phyloP scores from a whole-genome alignment of 2,329 filamentous ascomycete species.

The Aspergillus persii region DNA sequence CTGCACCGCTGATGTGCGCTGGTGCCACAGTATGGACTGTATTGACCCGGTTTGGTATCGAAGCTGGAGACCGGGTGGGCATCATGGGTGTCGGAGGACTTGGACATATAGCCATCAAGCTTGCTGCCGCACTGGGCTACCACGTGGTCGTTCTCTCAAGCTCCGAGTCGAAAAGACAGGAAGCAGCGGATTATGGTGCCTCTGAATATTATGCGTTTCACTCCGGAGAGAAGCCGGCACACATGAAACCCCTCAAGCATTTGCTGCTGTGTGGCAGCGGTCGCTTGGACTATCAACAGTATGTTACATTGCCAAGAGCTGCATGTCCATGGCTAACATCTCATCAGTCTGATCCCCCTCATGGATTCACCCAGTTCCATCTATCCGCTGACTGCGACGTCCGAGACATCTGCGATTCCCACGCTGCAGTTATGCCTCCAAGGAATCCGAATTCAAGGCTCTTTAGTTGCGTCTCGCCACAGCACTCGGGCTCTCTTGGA shows the following conservation, averaged over 20 bases:
- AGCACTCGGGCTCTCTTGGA: constrained; percentile 63
- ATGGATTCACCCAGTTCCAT: constrained; percentile 26
- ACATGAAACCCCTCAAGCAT: constrained; percentile 16
- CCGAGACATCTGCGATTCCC: constrained; percentile 20
- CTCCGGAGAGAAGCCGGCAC: neutral
- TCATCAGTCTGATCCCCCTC: constrained; percentile 18
- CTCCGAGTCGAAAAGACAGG: constrained; percentile 20
- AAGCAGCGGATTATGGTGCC: constrained; percentile 52
- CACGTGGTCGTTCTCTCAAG: constrained; percentile 41
- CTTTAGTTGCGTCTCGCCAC: constrained; percentile 60
- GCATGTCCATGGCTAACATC: too few species aligned
- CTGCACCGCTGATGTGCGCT: constrained; percentile 34
- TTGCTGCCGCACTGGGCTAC: constrained; percentile 64
- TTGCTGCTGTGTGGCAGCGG: constrained; percentile 16
- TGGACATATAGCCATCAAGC: constrained; percentile 68
- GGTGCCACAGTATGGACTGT: constrained; percentile 51
- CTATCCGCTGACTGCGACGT: constrained; percentile 27
- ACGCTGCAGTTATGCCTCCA: constrained; percentile 50
- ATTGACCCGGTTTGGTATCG: constrained; percentile 58
- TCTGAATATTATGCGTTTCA: constrained; percentile 56
- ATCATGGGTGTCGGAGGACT: constrained; percentile 69
- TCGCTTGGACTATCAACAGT: constrained; percentile 13
- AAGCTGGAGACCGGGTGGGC: constrained; percentile 65
- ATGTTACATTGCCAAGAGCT: neutral
- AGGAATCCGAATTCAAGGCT: constrained; percentile 61